Base-by-base conservation (phyloP, 805 yeast genomes). In the Ogataea thermomethanolica region DNA sequence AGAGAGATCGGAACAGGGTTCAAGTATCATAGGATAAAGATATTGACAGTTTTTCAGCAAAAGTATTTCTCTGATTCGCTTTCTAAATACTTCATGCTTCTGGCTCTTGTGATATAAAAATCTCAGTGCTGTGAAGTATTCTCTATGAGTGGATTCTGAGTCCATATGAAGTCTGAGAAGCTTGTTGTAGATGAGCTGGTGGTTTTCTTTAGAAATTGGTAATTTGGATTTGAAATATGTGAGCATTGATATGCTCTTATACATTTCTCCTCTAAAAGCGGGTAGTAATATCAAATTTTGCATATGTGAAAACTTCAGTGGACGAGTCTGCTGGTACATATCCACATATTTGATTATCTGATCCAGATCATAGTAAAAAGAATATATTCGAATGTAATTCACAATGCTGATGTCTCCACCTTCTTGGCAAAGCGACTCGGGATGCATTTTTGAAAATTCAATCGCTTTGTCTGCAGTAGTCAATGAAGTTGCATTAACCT, bases 341-440 rank as follows among this genome's bases (percentile, higher is more conserved):
- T 44, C 37, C 2, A 41, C 43, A 12, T 36, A 36, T 25, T 25
- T 14, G 11, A 42, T 25, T 11, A 33, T 14, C 10, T 25, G 21
- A 11, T 43, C 47, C 14, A 42, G 28, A n/a, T 44, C 31, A 21
- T 35, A 31, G 27, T 42, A 40, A 24, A 44, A 32, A 24, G 41
- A 35, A 43, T 41, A 44, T 2, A 48, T 39, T n/a, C 37, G 29
- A 26, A 44, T 25, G 22, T 42, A 48, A 15, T 41, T 37, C 22
- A 33, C 20, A 12, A 14, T 24, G 38, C 27, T 14, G 27, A 31
- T 6, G 25, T 17, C 21, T 31, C 45, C 41, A 8, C 23, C 7
- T 9, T 21, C 14, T 25, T 38, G 34, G 11, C 39, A 36, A 21
- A 48, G 45, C 1, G 47, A 37, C 12, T 30, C 43, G 5, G 51